These are phyloP conservation scores for Cucumis cinereus DNA, from an alignment of 306 rosid species.

Conservation along the genomic window DNA sequence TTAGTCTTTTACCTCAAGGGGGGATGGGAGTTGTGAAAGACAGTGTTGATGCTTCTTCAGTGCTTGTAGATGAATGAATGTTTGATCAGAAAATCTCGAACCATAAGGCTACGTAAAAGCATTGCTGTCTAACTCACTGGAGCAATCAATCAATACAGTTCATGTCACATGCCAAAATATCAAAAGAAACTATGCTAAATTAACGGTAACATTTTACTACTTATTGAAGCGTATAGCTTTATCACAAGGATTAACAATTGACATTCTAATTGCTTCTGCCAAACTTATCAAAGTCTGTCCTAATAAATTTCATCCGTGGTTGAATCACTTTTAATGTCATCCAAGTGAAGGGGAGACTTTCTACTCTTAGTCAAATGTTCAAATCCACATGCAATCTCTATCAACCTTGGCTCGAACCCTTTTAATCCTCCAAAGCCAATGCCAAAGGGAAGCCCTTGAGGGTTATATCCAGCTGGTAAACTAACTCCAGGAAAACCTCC, in stretches of 20 bases:
- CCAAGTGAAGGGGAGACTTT: constrained; percentile 16
- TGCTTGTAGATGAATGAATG: neutral
- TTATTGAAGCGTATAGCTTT: neutral
- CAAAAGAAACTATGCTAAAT: neutral
- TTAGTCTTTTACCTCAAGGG: neutral
- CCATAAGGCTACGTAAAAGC: neutral
- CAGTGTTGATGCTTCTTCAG: neutral
- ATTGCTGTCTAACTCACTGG: neutral
- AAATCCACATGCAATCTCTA: constrained; percentile 27
- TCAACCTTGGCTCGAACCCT: constrained; percentile 20
- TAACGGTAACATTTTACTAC: neutral
- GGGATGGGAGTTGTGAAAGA: neutral
- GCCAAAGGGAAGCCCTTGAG: constrained; percentile 16
- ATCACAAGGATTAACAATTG: neutral
- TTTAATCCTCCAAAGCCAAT: constrained; percentile 21
- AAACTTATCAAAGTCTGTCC: neutral
- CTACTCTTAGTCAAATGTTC: constrained; percentile 27
- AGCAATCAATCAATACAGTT: neutral
- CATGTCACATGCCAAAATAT: neutral
- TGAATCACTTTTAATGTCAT: neutral
- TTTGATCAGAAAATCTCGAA: neutral
- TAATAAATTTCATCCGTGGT: neutral
- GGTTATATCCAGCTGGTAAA: constrained; percentile 20
- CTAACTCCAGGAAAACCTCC: constrained; percentile 30
- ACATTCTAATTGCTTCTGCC: neutral